phyloP scores from a whole-genome alignment of 2,329 filamentous ascomycete genomes.

The Colletotrichum camelliae region DNA sequence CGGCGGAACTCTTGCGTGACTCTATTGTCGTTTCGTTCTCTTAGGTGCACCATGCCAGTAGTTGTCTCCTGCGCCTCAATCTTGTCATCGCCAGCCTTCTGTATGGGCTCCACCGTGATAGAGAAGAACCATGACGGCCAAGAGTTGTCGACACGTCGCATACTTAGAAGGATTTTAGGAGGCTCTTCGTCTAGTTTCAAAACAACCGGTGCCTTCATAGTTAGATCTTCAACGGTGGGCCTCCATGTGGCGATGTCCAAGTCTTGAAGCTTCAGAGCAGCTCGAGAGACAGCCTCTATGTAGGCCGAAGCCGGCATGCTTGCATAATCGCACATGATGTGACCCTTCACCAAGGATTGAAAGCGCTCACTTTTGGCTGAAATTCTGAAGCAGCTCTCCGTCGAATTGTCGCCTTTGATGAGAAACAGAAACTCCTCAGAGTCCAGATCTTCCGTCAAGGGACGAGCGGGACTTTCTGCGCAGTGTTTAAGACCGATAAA shows the following conservation, averaged over 20 bases:
- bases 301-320: constrained; percentile 7
- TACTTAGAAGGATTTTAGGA: not conserved
- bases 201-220: not conserved
- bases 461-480: too few relatives aligned
- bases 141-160: not conserved
- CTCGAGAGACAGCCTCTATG: not conserved
- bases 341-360: not conserved
- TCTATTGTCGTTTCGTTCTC: not conserved
- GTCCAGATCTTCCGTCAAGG: too few relatives aligned
- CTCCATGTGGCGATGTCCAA: not conserved
- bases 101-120: not conserved
- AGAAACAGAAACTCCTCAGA: not conserved
- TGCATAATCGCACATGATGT: not conserved
- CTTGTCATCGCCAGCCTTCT: too few relatives aligned
- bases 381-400: not conserved
- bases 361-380: not conserved
- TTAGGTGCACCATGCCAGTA: not conserved
- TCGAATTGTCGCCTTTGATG: not conserved
- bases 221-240: not conserved
- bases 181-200: not conserved
- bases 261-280: not conserved
- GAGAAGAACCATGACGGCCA: not conserved
- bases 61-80: not conserved
- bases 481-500: not conserved
- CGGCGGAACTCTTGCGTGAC: not conserved